A percentile compares a stretch with the other conserved stretches of the same genome.
phyloP scores from a whole-genome alignment of 2,329 filamentous ascomycete genomes.

The Pseudogymnoascus sp. region DNA sequence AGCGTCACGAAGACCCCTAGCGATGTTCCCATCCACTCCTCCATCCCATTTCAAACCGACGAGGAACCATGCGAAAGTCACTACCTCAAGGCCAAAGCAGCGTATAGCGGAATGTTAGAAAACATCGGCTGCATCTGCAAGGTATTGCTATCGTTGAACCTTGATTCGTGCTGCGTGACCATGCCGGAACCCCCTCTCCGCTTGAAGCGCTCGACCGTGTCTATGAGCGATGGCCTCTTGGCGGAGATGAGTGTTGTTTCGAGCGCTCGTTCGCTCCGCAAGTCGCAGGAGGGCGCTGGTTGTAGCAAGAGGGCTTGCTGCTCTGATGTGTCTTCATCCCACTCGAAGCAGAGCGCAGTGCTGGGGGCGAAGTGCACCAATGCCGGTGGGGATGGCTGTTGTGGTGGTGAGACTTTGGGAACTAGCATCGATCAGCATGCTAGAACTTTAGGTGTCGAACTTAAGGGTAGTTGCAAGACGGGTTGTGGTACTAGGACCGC shows the following conservation, averaged over 20 bases:
- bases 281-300: background rate
- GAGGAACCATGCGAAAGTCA: conserved; percentile 7
- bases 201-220: background rate
- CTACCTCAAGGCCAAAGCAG: background rate
- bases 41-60: background rate
- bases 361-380: background rate
- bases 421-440: background rate
- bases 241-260: background rate
- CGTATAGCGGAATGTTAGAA: conserved; percentile 6
- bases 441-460: background rate
- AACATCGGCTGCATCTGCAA: conserved; percentile 11
- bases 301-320: background rate
- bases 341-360: background rate
- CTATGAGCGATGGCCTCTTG: background rate
- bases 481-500: background rate
- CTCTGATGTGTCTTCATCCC: background rate
- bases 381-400: background rate
- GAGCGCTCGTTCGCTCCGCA: background rate
- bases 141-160: conserved; percentile 8
- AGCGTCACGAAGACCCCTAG: background rate
- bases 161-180: conserved; percentile 8
- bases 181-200: background rate
- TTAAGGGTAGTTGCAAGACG: background rate
- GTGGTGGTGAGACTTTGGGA: background rate
- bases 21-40: background rate